These are phyloP conservation scores for Erigeron philadelphicus DNA, from an alignment of 140 eudicot genomes.

Conservation along the genomic window DNA sequence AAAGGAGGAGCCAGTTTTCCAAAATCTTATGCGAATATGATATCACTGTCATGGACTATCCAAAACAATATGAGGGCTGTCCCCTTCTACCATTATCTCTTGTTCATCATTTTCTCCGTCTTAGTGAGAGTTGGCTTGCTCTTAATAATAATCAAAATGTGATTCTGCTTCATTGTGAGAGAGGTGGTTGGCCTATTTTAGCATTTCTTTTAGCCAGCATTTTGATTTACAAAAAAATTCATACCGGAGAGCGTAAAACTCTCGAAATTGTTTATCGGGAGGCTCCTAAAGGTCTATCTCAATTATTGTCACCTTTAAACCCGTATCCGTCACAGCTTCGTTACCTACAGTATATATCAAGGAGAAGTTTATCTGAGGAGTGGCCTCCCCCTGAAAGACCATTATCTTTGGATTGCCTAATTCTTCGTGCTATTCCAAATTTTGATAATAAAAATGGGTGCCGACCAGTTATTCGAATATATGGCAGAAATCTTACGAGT, in stretches of 20 bases:
- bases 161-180: constrained; percentile 26
- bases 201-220: constrained; percentile 90
- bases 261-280: constrained; percentile 89
- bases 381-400: constrained; percentile 98
- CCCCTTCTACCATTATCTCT: constrained; percentile 83
- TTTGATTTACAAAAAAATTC: constrained; percentile 70
- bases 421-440: constrained; percentile 80
- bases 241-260: constrained; percentile 71
- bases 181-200: constrained; percentile 98
- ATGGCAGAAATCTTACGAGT: constrained; percentile 84
- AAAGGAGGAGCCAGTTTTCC: constrained; percentile 83
- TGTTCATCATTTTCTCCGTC: constrained; percentile 80
- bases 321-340: constrained; percentile 96
- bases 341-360: constrained; percentile 81
- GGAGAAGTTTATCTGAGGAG: constrained; percentile 82
- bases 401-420: constrained; percentile 86
- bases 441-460: constrained; percentile 83
- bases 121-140: constrained; percentile 13
- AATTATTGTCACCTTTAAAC: constrained; percentile 76
- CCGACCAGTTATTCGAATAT: constrained; percentile 79
- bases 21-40: constrained; percentile 80
- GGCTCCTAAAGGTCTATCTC: constrained; percentile 87
- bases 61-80: constrained; percentile 93
- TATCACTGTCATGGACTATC: constrained; percentile 90
- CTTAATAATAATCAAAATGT: constrained; percentile 9